phyloP scores from a whole-genome alignment of 2,329 filamentous ascomycete genomes.

The Claviceps digitariae region DNA sequence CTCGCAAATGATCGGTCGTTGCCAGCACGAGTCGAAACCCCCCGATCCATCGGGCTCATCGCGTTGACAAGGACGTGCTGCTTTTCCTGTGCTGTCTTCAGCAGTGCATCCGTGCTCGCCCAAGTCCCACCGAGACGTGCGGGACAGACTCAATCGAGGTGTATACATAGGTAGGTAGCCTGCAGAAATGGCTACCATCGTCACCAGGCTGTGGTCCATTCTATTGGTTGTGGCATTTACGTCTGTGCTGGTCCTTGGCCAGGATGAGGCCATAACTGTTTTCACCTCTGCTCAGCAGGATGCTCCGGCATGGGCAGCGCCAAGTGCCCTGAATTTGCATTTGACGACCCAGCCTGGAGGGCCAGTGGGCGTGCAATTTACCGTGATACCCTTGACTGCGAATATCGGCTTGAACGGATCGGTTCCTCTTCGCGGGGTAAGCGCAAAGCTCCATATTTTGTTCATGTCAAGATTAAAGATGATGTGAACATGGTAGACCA shows the following conservation, averaged over 20 bases:
- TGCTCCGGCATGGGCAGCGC: conserved; percentile 24
- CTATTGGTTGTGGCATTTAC: conserved; percentile 11
- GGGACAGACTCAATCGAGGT: neutral
- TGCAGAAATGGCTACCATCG: neutral
- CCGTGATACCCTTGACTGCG: conserved; percentile 31
- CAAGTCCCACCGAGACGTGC: neutral
- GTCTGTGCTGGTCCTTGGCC: conserved; percentile 18
- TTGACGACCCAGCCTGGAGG: conserved; percentile 18
- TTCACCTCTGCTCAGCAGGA: conserved; percentile 21
- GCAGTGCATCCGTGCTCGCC: neutral
- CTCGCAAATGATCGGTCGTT: conserved; percentile 2
- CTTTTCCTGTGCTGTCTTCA: neutral
- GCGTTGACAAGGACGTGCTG: neutral
- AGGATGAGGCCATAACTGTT: conserved; percentile 16
- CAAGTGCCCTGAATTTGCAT: conserved; percentile 28
- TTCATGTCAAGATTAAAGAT: neutral
- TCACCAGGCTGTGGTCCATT: conserved; percentile 1
- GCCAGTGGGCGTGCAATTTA: conserved; percentile 20
- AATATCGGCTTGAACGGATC: conserved; percentile 29
- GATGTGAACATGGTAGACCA: neutral
- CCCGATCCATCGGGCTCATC: neutral
- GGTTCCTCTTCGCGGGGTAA: conserved; percentile 22
- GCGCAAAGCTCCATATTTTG: conserved; percentile 4
- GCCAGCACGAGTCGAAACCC: neutral
- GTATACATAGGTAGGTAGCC: neutral